Base-by-base conservation (phyloP, 2,329 filamentous ascomycete genomes). In the Fusarium sp. region DNA sequence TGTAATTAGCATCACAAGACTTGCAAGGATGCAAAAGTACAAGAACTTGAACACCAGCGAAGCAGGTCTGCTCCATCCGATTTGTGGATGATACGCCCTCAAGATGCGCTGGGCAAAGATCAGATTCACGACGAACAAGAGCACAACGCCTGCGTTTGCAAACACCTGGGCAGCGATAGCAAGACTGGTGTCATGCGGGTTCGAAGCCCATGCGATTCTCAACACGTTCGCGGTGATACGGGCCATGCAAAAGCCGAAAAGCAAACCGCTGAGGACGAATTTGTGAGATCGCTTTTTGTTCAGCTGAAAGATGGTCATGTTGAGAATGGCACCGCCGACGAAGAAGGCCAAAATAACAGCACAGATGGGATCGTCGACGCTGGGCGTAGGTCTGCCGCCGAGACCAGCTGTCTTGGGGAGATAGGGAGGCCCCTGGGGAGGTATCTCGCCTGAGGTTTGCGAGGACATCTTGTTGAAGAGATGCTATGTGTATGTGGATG, bases 51-150 rank as follows among this genome's bases (percentile, higher is more conserved):
- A 92, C 32, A 81, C 63, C 25, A 84, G 72, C 4, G 84, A 85
- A 30, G 89, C 84, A 4, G 82, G 75, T 30, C 82, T 85, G 70
- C 88, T 86, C 93, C 94, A 96, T 65, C 93, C 94, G 37, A 94
- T 79, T 5, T 80, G 79, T 0, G 94, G 93, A 77, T 95, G 93
- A 50, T 90, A 88, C 9, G 92, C 92, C 60, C 94, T 88, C 23
- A 96, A 81, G 32, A 97, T 86, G 50, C 94, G 90, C 81, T 94
- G 93, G 0, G 91, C 83, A 79, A 95, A 93, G 77, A 96, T 83
- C 46, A 97, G 83, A 82, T 97, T 96, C 81, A 94, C 84, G 76
- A 96, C 83, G 81, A 93, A 96, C 32, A 97, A 84, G 12, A 97
- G 81, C 38, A 97, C 80, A 21, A 95, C 90, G 46, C 94, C 94